Evolutionary conservation across 2,329 filamentous ascomycete species (phyloP).

Genomic region (Gaeumannomyces sp.): DNA sequence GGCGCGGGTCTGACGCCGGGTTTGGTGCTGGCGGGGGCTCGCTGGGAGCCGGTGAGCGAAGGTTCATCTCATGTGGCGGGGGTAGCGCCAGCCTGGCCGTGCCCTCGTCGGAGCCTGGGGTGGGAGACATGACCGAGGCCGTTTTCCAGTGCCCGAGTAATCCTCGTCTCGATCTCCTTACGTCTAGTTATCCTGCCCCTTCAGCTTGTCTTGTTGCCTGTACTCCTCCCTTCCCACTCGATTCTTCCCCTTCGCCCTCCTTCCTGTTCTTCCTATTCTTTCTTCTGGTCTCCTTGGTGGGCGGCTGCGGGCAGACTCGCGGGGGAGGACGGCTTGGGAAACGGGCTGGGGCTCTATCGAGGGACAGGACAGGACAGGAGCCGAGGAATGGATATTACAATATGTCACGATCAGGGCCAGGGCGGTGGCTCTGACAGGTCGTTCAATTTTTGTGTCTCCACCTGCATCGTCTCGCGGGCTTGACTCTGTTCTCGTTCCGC

Average conservation of each 20-base stretch:
- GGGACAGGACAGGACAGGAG: background rate
- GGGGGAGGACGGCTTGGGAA: too few relatives aligned
- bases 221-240: background rate
- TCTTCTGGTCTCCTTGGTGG: background rate
- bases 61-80: conserved; percentile 1
- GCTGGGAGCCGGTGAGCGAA: conserved; percentile 1
- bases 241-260: background rate
- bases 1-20: conserved; percentile 6
- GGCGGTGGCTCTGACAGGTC: background rate
- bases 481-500: conserved; percentile 3
- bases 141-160: background rate
- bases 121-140: conserved; percentile 3
- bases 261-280: background rate
- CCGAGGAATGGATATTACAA: background rate
- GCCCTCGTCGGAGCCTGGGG: conserved; percentile 2
- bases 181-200: background rate
- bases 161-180: background rate
- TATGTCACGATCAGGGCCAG: background rate
- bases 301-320: too few relatives aligned
- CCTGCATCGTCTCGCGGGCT: background rate
- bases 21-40: conserved; percentile 14
- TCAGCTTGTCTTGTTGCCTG: background rate
- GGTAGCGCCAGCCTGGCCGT: background rate
- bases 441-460: background rate
- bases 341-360: too few relatives aligned